These are phyloP conservation scores for Fusarium liriodendri DNA, from an alignment of 2,329 filamentous ascomycete genomes.

Conservation along the genomic window DNA sequence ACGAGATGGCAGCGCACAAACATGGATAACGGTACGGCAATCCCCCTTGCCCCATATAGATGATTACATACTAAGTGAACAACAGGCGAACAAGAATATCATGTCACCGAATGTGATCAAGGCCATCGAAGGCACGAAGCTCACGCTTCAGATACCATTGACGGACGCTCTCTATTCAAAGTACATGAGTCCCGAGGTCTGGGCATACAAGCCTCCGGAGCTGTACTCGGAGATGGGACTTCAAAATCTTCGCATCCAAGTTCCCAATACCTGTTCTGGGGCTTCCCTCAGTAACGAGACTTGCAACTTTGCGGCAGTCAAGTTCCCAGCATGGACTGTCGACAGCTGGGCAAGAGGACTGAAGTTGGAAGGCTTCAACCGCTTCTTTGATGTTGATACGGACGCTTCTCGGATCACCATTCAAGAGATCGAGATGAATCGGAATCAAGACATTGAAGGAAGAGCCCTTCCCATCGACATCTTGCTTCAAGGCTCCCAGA, in stretches of 20 bases:
- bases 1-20: constrained; percentile 20
- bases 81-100: constrained; percentile 17
- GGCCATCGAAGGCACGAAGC: constrained; percentile 18
- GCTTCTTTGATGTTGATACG: constrained; percentile 22
- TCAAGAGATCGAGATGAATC: constrained; percentile 19
- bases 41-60: fast-evolving
- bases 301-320: constrained; percentile 31
- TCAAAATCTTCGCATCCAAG: constrained; percentile 12
- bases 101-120: constrained; percentile 24
- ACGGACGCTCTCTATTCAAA: constrained; percentile 27
- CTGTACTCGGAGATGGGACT: constrained; percentile 31
- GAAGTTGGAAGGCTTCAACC: constrained; percentile 33
- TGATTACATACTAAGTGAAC: neutral
- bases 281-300: neutral
- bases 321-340: constrained; percentile 32
- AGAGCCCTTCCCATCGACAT: constrained; percentile 32
- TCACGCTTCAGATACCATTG: constrained; percentile 30
- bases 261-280: constrained; percentile 24
- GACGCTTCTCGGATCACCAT: constrained; percentile 34
- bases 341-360: constrained; percentile 35
- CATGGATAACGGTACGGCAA: constrained; percentile 29
- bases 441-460: constrained; percentile 18
- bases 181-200: constrained; percentile 22
- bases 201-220: constrained; percentile 20
- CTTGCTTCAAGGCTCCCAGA: constrained; percentile 29